Base-by-base conservation (phyloP, 805 yeast species). In the Metschnikowia lochheadii region DNA sequence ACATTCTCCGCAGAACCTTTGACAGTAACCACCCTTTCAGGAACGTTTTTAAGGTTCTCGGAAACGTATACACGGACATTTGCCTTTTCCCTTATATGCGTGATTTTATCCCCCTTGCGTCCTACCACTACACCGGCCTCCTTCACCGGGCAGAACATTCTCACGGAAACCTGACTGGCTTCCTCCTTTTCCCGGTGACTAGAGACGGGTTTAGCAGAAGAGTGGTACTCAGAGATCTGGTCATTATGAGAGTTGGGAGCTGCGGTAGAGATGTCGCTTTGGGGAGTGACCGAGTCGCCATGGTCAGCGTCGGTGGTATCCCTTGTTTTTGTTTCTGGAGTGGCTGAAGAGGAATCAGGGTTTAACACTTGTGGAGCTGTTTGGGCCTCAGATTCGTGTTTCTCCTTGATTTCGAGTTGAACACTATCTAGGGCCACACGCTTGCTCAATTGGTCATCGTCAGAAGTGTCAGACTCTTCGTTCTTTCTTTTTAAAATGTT, bases 41-140 rank as follows among this genome's bases (percentile, higher is more conserved):
- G 85, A 5, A 84, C 80, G 23, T 84, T 87, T 57, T 80, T 78
- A 47, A 84, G 70, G 63, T 87, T 87, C 49, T 87, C 92, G 58
- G 87, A 81, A 13, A 87, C 88, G 58, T 82, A 81, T 40, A 88
- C 76, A 55, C 85, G 75, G 6, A 87, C 85, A 49, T 75, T 75
- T 2, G 92, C 82, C 45, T 73, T 72, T 10, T 78, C 83, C 57
- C 87, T 81, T 49, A 87, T 78, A 52, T 76, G 83, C 40, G 79
- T 75, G 45, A 87, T 85, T 14, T 77, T 79, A 50, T 84, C 89
- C n/a, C 96, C 96, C 49, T 85, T 85, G 57, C 84, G 84, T 0
- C 96, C 95, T 14, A 87, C 92, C 42, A 87, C 75, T 18, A 79
- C 65, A 2, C 87, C 82, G 1, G 95, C 91, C 61, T 88, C 91